phyloP scores from a whole-genome alignment of 2,329 filamentous ascomycete species.

The Aspergillus tanneri region DNA sequence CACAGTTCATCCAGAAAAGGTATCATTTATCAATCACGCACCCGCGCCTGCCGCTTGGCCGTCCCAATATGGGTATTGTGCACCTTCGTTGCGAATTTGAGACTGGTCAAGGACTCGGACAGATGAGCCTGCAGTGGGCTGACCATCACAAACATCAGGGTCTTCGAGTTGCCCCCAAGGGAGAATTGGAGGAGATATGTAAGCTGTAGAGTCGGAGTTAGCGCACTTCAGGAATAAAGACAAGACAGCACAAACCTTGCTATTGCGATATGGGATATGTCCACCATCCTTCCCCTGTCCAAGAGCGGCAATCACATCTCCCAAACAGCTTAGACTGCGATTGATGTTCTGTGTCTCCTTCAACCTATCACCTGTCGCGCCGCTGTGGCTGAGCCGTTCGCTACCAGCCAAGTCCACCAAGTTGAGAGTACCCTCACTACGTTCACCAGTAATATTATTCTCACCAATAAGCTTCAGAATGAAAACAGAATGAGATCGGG shows the following conservation, averaged over 20 bases:
- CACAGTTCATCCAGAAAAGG: constrained; percentile 14
- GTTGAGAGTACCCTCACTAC: constrained; percentile 89
- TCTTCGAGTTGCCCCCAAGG: constrained; percentile 91
- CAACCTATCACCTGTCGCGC: constrained; percentile 80
- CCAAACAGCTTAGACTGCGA: constrained; percentile 84
- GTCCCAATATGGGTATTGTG: constrained; percentile 87
- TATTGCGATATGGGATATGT: constrained; percentile 93
- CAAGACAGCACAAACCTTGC: constrained; percentile 62
- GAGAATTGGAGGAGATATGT: constrained; percentile 95
- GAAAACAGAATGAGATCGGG: constrained; percentile 93
- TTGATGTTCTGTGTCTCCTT: constrained; percentile 98
- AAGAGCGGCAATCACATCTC: constrained; percentile 92
- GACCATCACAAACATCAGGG: constrained; percentile 99
- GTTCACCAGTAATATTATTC: constrained; percentile 75
- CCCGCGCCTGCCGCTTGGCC: constrained; percentile 55
- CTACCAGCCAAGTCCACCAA: constrained; percentile 93
- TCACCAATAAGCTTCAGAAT: constrained; percentile 69
- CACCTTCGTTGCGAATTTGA: constrained; percentile 94
- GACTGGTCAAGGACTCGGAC: constrained; percentile 87
- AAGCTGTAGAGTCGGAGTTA: constrained; percentile 53
- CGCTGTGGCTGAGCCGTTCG: constrained; percentile 83
- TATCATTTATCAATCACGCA: constrained; percentile 36
- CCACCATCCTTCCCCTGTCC: constrained; percentile 73
- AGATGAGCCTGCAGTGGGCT: constrained; percentile 87
- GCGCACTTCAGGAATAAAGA: background rate